Base-by-base conservation (phyloP, 768 basidiomycete genomes). In the Auricularia sp. region DNA sequence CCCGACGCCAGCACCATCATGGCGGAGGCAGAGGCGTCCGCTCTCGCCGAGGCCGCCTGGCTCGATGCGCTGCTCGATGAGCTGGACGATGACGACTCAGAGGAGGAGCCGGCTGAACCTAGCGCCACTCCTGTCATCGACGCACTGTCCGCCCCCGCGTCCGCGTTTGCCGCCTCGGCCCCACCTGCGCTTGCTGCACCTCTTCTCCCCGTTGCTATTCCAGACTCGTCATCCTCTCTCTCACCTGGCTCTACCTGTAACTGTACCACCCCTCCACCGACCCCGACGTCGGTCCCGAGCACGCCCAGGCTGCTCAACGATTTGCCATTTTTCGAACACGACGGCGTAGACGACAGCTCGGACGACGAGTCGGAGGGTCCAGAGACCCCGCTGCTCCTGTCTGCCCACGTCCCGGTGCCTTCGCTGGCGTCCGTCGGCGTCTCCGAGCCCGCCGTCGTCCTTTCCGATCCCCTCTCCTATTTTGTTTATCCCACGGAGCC, bases 41-140 rank as follows among this genome's bases (percentile, higher is more conserved):
- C 78, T 68, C 85, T 87, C 18, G 90, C 23, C 23, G 56, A 93
- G 74, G 85, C 84, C 62, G 81, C 85, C 70, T 93, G 91, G 91
- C 81, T 93, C 62, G 88, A 92, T 74, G 88, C 90, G 43, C 77
- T 93, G 63, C 73, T 92, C 69, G 87, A 91, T 77, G 82, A 81
- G 10, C 80, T 93, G 36, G 84, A 81, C 67, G 88, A 88, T 71
- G 86, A 84, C 65, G 86, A 88, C 54, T 59, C 34, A 6, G 56
- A 59, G 47, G 47, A 51, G 47, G 47, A 51, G 47, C 47, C 47
- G 47, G 47, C 18, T 51, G 47, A 42, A 42, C 39, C 59, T 35
- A 54, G 47, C 23, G 56, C 34, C 56, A 61, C 64, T 34, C 33
- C 53, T 34, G 66, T 47, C 18, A 63, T 35, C n/a, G 66, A 64